Evolutionary conservation across 1,284 basidiomycete genomes (phyloP).

Genomic region (Apiotrichum veenhuisii): DNA sequence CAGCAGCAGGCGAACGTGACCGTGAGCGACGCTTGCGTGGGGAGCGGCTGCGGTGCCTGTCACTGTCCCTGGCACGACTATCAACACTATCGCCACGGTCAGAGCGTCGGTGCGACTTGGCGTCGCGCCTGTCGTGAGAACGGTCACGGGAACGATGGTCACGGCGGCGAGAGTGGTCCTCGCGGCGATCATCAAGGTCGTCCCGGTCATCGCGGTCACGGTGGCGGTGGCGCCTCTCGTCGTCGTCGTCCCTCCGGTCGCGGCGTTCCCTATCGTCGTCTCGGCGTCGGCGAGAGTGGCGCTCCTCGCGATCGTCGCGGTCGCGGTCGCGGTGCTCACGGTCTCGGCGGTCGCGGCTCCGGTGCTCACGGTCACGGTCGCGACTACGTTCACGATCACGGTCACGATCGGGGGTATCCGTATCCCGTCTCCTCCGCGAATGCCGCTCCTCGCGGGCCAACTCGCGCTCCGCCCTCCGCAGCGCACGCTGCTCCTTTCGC

Average conservation of each 20-base stretch:
- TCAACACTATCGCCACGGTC: constrained; percentile 14
- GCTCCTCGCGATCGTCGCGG: constrained; percentile 13
- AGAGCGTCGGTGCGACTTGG: constrained; percentile 17
- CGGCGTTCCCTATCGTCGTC: not conserved
- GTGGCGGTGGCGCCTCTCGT: not conserved
- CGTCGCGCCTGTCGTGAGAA: not conserved
- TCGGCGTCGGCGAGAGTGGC: not conserved
- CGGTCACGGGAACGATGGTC: constrained; percentile 37
- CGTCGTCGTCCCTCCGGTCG: constrained; percentile 12
- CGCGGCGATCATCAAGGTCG: not conserved
- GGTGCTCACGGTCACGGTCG: too few species aligned
- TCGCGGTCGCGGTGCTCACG: not conserved
- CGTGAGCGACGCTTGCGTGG: not conserved
- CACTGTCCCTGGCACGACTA: not conserved
- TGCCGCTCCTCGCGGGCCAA: not conserved
- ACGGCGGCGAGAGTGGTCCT: not conserved
- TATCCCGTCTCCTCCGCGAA: not conserved
- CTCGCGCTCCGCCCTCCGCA: constrained; percentile 42
- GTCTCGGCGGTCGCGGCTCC: too few species aligned
- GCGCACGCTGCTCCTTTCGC: constrained; percentile 43
- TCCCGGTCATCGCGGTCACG: not conserved
- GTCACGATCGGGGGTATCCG: too few species aligned
- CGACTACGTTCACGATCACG: not conserved
- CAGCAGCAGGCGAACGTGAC: not conserved
- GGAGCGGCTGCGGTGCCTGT: not conserved